phyloP scores from a whole-genome alignment of 73 alveolate genomes.

The Stentor coeruleus region DNA sequence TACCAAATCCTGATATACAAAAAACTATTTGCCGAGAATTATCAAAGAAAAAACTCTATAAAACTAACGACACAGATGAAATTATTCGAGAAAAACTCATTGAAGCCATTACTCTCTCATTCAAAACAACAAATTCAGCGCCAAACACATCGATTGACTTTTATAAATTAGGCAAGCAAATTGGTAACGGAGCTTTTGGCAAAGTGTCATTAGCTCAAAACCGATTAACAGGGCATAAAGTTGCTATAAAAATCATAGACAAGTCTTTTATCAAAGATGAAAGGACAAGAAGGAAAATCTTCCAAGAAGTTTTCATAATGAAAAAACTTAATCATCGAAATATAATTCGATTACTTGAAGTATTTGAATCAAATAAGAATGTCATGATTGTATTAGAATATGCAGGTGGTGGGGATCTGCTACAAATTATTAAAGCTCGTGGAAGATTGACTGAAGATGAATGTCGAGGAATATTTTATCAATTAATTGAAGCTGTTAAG shows the following conservation, averaged over 20 bases:
- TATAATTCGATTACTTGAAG: constrained; percentile 54
- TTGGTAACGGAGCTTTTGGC: constrained; percentile 87
- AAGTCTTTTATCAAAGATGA: constrained; percentile 76
- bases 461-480: too few relatives aligned
- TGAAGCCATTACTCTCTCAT: too few relatives aligned
- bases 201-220: constrained; percentile 75
- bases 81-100: too few relatives aligned
- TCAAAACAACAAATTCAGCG: constrained; percentile 31
- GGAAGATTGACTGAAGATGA: constrained; percentile 38
- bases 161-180: constrained; percentile 43
- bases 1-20: too few relatives aligned
- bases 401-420: constrained; percentile 54
- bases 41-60: too few relatives aligned
- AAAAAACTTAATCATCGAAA: constrained; percentile 59
- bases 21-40: too few relatives aligned
- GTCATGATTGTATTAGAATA: constrained; percentile 52
- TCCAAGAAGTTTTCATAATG: constrained; percentile 65
- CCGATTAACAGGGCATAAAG: constrained; percentile 80
- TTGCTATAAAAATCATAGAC: constrained; percentile 81
- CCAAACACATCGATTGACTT: constrained; percentile 52
- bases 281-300: constrained; percentile 68
- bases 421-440: constrained; percentile 38
- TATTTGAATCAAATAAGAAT: constrained; percentile 51
- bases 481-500: too few relatives aligned
- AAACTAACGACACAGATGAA: too few relatives aligned